Base-by-base conservation (phyloP, 2,329 filamentous ascomycete genomes). In the Aspergillus pseudonomiae region DNA sequence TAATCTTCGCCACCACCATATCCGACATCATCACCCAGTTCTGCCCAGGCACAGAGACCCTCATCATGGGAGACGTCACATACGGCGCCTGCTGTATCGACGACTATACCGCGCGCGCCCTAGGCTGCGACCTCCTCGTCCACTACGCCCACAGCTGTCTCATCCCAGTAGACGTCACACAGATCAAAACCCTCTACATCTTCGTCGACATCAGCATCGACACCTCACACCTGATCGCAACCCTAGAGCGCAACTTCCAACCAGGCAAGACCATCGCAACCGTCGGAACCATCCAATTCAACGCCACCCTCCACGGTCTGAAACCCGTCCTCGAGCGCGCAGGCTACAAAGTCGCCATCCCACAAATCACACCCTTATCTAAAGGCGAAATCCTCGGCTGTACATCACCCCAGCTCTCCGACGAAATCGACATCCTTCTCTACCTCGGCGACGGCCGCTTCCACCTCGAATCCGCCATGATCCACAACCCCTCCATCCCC, bases 41-140 rank as follows among this genome's bases (percentile, higher is more conserved):
- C 81, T 99, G 95, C 74, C 91, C 93, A 0, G 93, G 91, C 1
- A 90, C 91, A 46, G 92, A 96, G 76, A 98, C 94, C 2, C 84
- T 98, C 60, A 99, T 99, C 77, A 99, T 99, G 95, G 95, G 95
- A 65, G 95, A 99, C 76, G 95, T 99, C 50, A 99, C 95, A 1
- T 99, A 99, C 77, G 95, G 95, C 67, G 95, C 95, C 26, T 99
- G 95, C 82, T 99, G 95, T 75, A 97, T 99, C 71, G 95, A 99
- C 77, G 95, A 99, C 80, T 99, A 96, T 80, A 99, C 95, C 0
- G 96, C 95, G 1, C 85, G 94, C 52, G 95, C 96, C 0, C 85
- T 99, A 26, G 95, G 93, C 1, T 99, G 95, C 76, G 95, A 99
- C 71, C 83, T 99, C 7, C 84, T 99, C 11, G 92, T 99, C 1